Base-by-base conservation (phyloP, 140 eudicot species). In the Senecio squalidus region DNA sequence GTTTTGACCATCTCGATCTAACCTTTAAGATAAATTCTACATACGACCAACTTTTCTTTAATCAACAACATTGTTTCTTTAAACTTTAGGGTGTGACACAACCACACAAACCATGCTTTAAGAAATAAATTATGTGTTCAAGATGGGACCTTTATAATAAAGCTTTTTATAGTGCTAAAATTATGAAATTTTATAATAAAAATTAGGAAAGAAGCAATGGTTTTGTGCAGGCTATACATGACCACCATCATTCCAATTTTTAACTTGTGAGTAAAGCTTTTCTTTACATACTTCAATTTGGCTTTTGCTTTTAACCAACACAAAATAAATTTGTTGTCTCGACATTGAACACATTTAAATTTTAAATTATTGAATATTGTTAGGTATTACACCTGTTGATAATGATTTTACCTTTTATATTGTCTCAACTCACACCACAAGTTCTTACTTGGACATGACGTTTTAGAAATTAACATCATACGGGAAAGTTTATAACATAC, bases 251-350 rank as follows among this genome's bases (percentile, higher is more conserved):
- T 60, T 60, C 53, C 36, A 25, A 28, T 3, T 24, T 56, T 40
- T 60, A 60, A 60, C 66, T 60, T 60, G 24, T 40, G 53, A 60
- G 66, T 60, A 60, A 60, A 60, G 66, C 40, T 41, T 60, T 60
- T 41, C 66, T 41, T 60, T 27, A 7, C 22, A 58, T 39, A 14
- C 34, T 58, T 58, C 23, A 24, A 38, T 38, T 58, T 58, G 13
- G 40, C 50, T 60, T 60, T 60, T 24, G 40, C 66, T 60, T 60
- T n/a, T 60, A 60, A 41, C 66, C 53, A 40, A 24, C 1, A 17
- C 3, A 14, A 58, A 38, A 15, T 38, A 58, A 14, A 13, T 4
- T 18, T 18, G 21, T 17, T 18, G n/a, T n/a, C n/a, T n/a, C n/a
- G n/a, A n/a, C n/a, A n/a, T n/a, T n/a, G n/a, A n/a, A n/a, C n/a